Evolutionary conservation across 2,329 filamentous ascomycete species (phyloP), one percentile per base, ranked within the genome.

Genomic region (Cladosporium sp.): DNA sequence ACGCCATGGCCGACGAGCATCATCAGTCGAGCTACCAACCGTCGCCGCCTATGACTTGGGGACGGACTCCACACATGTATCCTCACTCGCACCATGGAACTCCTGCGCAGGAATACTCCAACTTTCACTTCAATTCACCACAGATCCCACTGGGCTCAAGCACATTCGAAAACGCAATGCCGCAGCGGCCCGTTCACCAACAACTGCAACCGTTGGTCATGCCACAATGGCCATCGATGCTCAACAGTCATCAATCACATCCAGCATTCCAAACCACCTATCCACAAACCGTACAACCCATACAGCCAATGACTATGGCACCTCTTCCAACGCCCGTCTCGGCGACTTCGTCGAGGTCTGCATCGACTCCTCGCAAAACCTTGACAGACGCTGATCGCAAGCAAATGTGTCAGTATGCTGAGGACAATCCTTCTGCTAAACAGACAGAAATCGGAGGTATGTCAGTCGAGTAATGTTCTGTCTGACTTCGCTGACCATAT

Each of bases 361-460:
- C 63, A 6, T 64, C 70, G n/a, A 71, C 68, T 2, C 68, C 70
- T 25, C 67, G 70, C n/a, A 71, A 91, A 74, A 97, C 93, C 1
- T 79, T 99, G 65, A 97, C 91, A 7, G 90, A 96, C 69, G 87
- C 90, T 58, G 92, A 97, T 71, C 88, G 94, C 62, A 84, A 91
- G 64, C 83, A 85, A 44, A 99, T 99, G 92, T 99, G 94, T 73
- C 83, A 91, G 69, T 97, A 93, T 73, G 89, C 93, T 66, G 89
- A 94, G 70, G 88, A 96, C 61, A 87, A 97, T 70, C 94, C 93
- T 20, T 87, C 85, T 49, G 87, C 91, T 45, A 96, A 96, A 75
- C 94, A 99, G 77, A 94, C 91, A 17, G 93, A 97, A 70, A 99
- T 99, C 75, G 94, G 94, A 75, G 83, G 87, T 89, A 78, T 73